Conservation (phyloP, 2,329 filamentous ascomycete genomes). For the Epichloe gansuensis region DNA sequence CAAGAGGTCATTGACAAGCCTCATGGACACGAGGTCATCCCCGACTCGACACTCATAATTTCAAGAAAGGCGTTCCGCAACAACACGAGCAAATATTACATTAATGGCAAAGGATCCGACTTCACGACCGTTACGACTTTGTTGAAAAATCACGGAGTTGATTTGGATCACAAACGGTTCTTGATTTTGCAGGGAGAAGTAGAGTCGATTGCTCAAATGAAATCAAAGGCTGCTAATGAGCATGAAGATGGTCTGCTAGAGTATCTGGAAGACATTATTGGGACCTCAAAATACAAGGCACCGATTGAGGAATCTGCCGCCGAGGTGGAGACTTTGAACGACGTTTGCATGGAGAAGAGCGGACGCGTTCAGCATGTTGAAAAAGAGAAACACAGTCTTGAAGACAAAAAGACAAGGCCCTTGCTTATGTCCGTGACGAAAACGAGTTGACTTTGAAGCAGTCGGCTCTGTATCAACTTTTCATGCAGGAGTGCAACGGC, state of each 20-base stretch:
- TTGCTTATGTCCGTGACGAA: slow-evolving; percentile 81
- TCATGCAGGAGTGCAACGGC: slow-evolving; percentile 76
- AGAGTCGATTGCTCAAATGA: slow-evolving; percentile 98
- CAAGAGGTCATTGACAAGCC: slow-evolving; percentile 83
- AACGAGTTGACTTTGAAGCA: slow-evolving; percentile 87
- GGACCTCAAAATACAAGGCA: slow-evolving; percentile 95
- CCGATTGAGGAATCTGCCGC: slow-evolving; percentile 89
- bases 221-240: slow-evolving; percentile 86
- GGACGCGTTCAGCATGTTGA: slow-evolving; percentile 93
- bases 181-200: slow-evolving; percentile 95
- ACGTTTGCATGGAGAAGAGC: slow-evolving; percentile 90
- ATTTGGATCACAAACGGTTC: slow-evolving; percentile 96
- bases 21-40: slow-evolving; percentile 64
- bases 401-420: slow-evolving; percentile 90
- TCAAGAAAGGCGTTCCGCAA: slow-evolving; percentile 94
- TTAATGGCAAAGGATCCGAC: slow-evolving; percentile 78
- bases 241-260: slow-evolving; percentile 94
- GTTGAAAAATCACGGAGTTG: slow-evolving; percentile 76
- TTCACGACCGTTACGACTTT: slow-evolving; percentile 86
- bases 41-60: slow-evolving; percentile 74
- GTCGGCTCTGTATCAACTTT: slow-evolving; percentile 84
- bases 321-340: slow-evolving; percentile 86
- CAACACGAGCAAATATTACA: slow-evolving; percentile 97
- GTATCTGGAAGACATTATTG: slow-evolving; percentile 97
- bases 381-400: slow-evolving; percentile 85